Evolutionary conservation across 495 filamentous ascomycete genomes (phyloP), one percentile per base, ranked within the genome.

Genomic region (Hyaloscypha hepaticicola): DNA sequence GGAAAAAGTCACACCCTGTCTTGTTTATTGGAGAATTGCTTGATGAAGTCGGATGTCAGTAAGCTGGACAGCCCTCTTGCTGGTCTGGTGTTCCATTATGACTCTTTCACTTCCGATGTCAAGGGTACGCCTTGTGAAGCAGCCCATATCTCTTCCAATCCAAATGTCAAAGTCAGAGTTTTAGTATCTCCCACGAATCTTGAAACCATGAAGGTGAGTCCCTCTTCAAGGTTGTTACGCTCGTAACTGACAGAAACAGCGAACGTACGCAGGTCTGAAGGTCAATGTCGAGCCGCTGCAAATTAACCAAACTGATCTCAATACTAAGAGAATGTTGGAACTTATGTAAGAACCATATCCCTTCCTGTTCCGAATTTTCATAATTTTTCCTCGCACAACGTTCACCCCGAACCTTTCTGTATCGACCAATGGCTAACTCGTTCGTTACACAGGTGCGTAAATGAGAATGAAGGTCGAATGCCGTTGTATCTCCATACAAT

Each of bases 1-100:
- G 90, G 90, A 1, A 94, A 92, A 77, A 88, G 85, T 50, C 88
- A 92, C 68, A 90, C 87, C 0, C 72, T 91, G 16, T 85, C 87
- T 0, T 91, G 88, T 69, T 75, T 94, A 26, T 77, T 92, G 6
- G 88, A 92, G 70, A 87, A 85, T 61, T 85, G 81, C 33, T 76
- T 90, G 0, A 74, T 83, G 1, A 52, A 61, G 3, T 77, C 76
- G 45, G 56, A 70, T 3, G 72, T 78, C 3, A 76, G 76, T 24
- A 58, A 65, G 1, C 75, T 80, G 1, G 64, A 74, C 21, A 49
- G 58, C 11, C 85, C 88, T 0, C 74, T 91, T 5, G 79, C 88
- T 0, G 89, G 82, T 0, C 78, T 91, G 22, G 82, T 88, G 5
- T 92, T 91, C 62, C 88, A 90, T 60, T 91, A 87, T 67, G 87